Percentiles rank a stretch among this genome's conserved stretches.
These are phyloP conservation scores for Rhynchospora tenuis DNA, from an alignment of 176 grass and related monocot species.

Conservation along the genomic window DNA sequence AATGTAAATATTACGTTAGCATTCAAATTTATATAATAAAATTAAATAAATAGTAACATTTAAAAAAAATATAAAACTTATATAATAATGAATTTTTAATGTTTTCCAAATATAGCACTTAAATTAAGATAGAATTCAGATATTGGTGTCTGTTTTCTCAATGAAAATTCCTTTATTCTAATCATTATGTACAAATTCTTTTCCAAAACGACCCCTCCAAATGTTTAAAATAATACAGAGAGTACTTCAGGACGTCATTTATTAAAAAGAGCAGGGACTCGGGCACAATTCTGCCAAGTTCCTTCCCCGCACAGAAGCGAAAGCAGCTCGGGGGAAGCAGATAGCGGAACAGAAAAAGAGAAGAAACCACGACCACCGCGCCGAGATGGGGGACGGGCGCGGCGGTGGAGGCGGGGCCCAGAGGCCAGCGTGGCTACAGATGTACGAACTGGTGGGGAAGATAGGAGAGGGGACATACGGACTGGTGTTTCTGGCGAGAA, in stretches of 20 bases:
- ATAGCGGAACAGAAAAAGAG: background rate
- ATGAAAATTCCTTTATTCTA: too few relatives aligned
- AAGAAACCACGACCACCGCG: background rate
- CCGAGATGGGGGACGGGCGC: slow-evolving; percentile 79
- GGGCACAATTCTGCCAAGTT: background rate
- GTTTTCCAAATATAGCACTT: background rate
- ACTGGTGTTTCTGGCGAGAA: slow-evolving; percentile 87
- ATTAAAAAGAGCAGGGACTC: background rate
- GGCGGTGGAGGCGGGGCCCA: slow-evolving; percentile 39
- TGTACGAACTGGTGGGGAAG: slow-evolving; percentile 96
- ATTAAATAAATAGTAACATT: background rate
- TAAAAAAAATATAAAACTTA: background rate
- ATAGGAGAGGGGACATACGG: slow-evolving; percentile 97
- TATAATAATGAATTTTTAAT: too few relatives aligned
- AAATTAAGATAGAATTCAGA: background rate
- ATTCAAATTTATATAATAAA: background rate
- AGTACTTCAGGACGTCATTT: too few relatives aligned
- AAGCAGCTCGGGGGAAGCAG: background rate
- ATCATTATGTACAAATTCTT: too few relatives aligned
- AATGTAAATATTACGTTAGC: background rate
- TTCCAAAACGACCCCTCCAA: background rate
- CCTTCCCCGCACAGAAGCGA: background rate
- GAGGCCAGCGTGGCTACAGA: slow-evolving; percentile 86
- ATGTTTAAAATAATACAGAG: background rate
- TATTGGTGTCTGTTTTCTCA: too few relatives aligned